Conservation (phyloP, 129 eudicot genomes). For the Deinandra increscens region DNA sequence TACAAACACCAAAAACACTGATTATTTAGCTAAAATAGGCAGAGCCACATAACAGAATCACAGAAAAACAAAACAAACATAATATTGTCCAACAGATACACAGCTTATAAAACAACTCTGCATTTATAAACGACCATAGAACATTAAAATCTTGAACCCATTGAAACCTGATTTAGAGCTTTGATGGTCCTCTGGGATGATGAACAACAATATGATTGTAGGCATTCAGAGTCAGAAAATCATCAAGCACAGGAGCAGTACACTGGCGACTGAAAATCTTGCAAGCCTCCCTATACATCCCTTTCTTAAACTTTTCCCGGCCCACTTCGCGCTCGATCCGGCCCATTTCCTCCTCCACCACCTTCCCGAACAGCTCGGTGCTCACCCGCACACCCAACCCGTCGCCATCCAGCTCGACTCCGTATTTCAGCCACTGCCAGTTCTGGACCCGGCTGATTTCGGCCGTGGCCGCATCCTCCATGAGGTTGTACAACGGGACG, state of each 20-base stretch:
- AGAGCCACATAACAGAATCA: too few relatives aligned
- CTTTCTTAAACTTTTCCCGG: slow-evolving; percentile 57
- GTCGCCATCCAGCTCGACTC: slow-evolving; percentile 74
- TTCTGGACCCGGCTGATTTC: slow-evolving; percentile 91
- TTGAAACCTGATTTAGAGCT: slow-evolving; percentile 38
- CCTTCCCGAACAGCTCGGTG: slow-evolving; percentile 64
- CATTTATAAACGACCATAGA: too few relatives aligned
- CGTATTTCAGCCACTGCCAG: slow-evolving; percentile 94
- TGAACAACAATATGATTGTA: slow-evolving; percentile 70
- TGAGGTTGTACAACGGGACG: slow-evolving; percentile 86
- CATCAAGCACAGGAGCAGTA: slow-evolving; percentile 54
- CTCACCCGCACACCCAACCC: slow-evolving; percentile 63
- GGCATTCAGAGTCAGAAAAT: slow-evolving; percentile 76
- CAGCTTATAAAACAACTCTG: too few relatives aligned
- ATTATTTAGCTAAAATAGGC: slow-evolving; percentile 28
- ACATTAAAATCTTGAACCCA: too few relatives aligned
- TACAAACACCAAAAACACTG: slow-evolving; percentile 16
- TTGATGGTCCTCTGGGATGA: slow-evolving; percentile 62
- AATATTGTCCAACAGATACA: slow-evolving; percentile 9
- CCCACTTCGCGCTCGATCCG: slow-evolving; percentile 81
- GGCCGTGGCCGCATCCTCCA: slow-evolving; percentile 98
- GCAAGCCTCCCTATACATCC: slow-evolving; percentile 83
- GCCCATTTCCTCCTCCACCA: slow-evolving; percentile 82
- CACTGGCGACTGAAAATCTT: slow-evolving; percentile 72
- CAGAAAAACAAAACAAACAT: slow-evolving; percentile 21